Evolutionary conservation across 441 rosid species (phyloP).

Genomic region (Raphanus hybrid): DNA sequence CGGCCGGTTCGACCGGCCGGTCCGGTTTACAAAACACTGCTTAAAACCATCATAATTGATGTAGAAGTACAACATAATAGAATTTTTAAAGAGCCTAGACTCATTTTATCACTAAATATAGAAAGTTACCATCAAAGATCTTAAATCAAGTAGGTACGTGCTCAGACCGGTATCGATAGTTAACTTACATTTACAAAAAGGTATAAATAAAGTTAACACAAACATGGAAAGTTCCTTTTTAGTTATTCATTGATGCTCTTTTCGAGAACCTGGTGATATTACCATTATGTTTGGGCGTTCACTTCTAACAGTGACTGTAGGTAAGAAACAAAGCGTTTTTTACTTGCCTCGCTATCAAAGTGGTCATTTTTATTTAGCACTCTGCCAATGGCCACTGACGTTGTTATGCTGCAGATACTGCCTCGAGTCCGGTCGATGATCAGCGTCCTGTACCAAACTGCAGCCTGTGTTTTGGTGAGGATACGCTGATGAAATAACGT

Average conservation of each 20-base stretch:
- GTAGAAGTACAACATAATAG: background rate
- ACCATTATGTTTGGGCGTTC: constrained; percentile 3
- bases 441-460: constrained; percentile 35
- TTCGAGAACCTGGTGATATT: background rate
- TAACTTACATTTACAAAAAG: constrained; percentile 24
- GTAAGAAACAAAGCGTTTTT: constrained; percentile 19
- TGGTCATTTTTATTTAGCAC: constrained; percentile 40
- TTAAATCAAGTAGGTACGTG: constrained; percentile 1
- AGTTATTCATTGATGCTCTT: constrained; percentile 9
- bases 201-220: constrained; percentile 10
- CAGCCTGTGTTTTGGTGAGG: constrained; percentile 44
- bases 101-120: background rate
- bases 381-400: constrained; percentile 44
- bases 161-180: constrained; percentile 4
- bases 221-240: background rate
- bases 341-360: constrained; percentile 58
- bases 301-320: constrained; percentile 5
- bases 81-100: background rate
- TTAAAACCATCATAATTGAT: background rate
- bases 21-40: too few relatives aligned
- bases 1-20: too few relatives aligned
- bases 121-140: constrained; percentile 4
- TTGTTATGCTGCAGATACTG: constrained; percentile 42
- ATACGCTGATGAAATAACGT: constrained; percentile 44
- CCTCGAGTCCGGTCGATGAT: constrained; percentile 43